Conservation (phyloP, 495 filamentous ascomycete species). For the Penicillium arizonense region DNA sequence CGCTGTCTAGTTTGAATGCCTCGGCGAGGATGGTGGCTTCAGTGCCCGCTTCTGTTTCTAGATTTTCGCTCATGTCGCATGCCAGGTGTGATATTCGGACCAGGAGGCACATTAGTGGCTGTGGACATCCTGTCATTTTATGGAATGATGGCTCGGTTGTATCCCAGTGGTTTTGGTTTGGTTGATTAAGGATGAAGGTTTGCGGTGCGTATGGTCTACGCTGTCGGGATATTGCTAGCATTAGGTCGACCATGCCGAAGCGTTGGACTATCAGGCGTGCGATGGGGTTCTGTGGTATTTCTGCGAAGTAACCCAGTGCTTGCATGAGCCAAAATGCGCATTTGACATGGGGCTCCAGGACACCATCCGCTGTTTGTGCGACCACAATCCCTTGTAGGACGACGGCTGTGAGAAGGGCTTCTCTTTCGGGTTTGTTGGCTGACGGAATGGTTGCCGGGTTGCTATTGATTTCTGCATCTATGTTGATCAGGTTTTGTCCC, state of each 20-base stretch:
- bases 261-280: slow-evolving; percentile 23
- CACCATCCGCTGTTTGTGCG: slow-evolving; percentile 24
- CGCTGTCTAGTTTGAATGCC: slow-evolving; percentile 18
- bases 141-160: slow-evolving; percentile 26
- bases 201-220: slow-evolving; percentile 23
- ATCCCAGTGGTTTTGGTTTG: slow-evolving; percentile 22
- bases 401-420: slow-evolving; percentile 24
- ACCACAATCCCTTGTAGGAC: slow-evolving; percentile 27
- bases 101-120: slow-evolving; percentile 28
- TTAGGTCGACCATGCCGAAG: slow-evolving; percentile 29
- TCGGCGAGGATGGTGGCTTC: slow-evolving; percentile 6
- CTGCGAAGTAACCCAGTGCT: slow-evolving; percentile 15
- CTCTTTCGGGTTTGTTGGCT: slow-evolving; percentile 9
- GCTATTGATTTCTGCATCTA: slow-evolving; percentile 3
- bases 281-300: slow-evolving; percentile 14
- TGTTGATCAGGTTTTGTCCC: slow-evolving; percentile 17
- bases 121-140: slow-evolving; percentile 30
- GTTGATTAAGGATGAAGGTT: slow-evolving; percentile 20
- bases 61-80: slow-evolving; percentile 21
- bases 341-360: slow-evolving; percentile 26
- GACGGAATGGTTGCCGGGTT: slow-evolving; percentile 2
- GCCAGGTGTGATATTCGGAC: slow-evolving; percentile 24
- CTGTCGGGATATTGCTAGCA: slow-evolving; percentile 29
- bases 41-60: background rate
- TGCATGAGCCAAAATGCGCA: slow-evolving; percentile 30